These are phyloP conservation scores for Trapa bicornis DNA, from an alignment of 345 rosid species.

Conservation along the genomic window DNA sequence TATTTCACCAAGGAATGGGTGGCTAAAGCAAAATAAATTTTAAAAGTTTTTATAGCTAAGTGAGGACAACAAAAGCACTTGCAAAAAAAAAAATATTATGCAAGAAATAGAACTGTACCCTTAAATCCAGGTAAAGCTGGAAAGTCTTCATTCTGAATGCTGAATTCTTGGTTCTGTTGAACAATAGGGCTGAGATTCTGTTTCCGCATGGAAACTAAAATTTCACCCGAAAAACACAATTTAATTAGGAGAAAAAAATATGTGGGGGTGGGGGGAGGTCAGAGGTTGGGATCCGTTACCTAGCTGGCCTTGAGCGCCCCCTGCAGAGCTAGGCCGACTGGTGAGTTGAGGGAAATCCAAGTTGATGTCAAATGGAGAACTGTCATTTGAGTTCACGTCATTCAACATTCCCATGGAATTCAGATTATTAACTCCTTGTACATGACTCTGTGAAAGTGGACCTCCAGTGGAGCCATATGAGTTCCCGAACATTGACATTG, in stretches of 20 bases:
- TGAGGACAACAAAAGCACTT: neutral
- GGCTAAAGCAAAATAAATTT: neutral
- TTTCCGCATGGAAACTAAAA: slow-evolving; percentile 78
- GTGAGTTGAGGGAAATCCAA: slow-evolving; percentile 88
- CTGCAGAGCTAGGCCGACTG: slow-evolving; percentile 95
- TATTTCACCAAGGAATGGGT: neutral
- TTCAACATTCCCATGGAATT: slow-evolving; percentile 84
- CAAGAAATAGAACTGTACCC: slow-evolving; percentile 36
- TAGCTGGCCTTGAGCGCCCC: slow-evolving; percentile 96
- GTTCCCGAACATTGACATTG: slow-evolving; percentile 44
- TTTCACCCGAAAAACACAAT: slow-evolving; percentile 1
- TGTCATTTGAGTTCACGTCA: slow-evolving; percentile 66
- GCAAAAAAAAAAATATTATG: neutral
- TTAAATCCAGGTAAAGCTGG: slow-evolving; percentile 97
- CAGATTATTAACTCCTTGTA: slow-evolving; percentile 76
- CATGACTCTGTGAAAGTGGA: slow-evolving; percentile 78
- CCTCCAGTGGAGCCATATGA: slow-evolving; percentile 72
- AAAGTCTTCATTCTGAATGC: slow-evolving; percentile 99
- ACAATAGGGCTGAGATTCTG: slow-evolving; percentile 77
- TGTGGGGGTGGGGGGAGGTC: neutral
- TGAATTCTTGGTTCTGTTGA: slow-evolving; percentile 97
- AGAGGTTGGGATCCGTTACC: slow-evolving; percentile 28
- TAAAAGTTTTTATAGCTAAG: neutral
- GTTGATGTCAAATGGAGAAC: slow-evolving; percentile 86
- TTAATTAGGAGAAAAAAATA: neutral